Conservation (phyloP, 345 rosid species). For the Odontarrhena argentea region DNA sequence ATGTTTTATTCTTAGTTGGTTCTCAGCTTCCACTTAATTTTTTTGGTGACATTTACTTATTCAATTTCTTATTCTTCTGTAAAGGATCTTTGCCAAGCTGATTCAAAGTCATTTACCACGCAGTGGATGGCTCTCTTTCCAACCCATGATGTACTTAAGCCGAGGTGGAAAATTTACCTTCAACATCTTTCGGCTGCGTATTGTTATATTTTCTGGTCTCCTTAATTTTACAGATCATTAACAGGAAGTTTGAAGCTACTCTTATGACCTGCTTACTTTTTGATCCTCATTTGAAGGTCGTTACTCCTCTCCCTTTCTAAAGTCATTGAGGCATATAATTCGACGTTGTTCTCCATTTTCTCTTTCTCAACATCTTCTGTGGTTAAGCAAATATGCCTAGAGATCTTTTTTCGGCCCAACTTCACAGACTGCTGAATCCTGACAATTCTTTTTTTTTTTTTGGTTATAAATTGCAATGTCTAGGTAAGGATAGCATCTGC, state of each 20-base stretch:
- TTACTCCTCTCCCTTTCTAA: conserved; percentile 20
- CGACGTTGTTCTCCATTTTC: conserved; percentile 20
- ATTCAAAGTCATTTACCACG: conserved; percentile 79
- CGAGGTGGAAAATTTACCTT: conserved; percentile 54
- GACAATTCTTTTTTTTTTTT: conserved; percentile 22
- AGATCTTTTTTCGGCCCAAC: conserved; percentile 11
- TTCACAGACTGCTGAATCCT: conserved; percentile 25
- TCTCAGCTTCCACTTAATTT: conserved; percentile 5
- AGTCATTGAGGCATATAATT: conserved; percentile 12
- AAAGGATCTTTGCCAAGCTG: conserved; percentile 91
- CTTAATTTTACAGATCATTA: conserved; percentile 35
- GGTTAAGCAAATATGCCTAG: neutral
- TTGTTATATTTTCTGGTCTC: conserved; percentile 27
- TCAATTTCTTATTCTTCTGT: conserved; percentile 25
- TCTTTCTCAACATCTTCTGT: conserved; percentile 23
- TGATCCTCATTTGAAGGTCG: conserved; percentile 89
- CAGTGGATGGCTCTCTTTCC: conserved; percentile 93
- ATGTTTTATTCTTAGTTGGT: conserved; percentile 21
- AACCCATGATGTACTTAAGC: conserved; percentile 70
- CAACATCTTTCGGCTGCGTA: conserved; percentile 15
- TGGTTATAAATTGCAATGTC: conserved; percentile 38
- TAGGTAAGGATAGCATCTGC: conserved; percentile 85
- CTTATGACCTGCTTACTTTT: conserved; percentile 82
- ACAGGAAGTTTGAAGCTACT: conserved; percentile 82
- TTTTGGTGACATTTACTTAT: conserved; percentile 11